A percentile compares a stretch with the other conserved stretches of the same genome.
phyloP scores from a whole-genome alignment of 495 filamentous ascomycete genomes.

The Podospora fimiseda region DNA sequence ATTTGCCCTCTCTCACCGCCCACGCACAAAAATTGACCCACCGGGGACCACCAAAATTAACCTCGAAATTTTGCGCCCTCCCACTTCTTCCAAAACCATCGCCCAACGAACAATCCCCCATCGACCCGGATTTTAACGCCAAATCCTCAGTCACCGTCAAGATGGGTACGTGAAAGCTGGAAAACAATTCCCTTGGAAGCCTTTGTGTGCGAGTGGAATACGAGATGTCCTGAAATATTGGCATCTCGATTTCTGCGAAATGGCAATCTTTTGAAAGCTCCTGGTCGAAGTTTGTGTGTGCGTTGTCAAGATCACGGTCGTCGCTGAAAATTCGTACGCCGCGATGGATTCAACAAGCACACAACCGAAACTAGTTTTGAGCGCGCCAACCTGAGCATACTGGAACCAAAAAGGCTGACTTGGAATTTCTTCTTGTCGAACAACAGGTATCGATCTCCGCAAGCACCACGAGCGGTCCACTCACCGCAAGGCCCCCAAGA shows the following conservation, averaged over 20 bases:
- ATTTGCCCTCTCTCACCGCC: conserved; percentile 36
- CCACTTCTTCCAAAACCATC: conserved; percentile 13
- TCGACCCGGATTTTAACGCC: conserved; percentile 33
- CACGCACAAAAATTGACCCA: conserved; percentile 30
- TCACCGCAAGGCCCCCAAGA: conserved; percentile 93
- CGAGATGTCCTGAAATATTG: conserved; percentile 21
- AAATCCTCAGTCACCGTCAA: conserved; percentile 38
- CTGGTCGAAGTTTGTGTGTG: conserved; percentile 10
- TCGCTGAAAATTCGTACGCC: conserved; percentile 8
- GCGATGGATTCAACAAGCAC: conserved; percentile 12
- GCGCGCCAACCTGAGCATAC: conserved; percentile 38
- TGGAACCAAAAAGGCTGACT: conserved; percentile 48
- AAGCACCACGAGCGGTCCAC: conserved; percentile 81
- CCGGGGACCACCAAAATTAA: conserved; percentile 10
- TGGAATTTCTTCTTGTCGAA: conserved; percentile 30
- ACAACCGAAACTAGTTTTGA: conserved; percentile 17
- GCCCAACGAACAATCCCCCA: conserved; percentile 32
- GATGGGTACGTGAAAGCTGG: conserved; percentile 42
- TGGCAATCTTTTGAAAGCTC: conserved; percentile 26
- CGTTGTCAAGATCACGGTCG: conserved; percentile 2
- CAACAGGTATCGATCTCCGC: conserved; percentile 60
- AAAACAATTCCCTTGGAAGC: conserved; percentile 21
- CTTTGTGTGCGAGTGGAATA: conserved; percentile 41
- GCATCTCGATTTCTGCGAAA: conserved; percentile 32
- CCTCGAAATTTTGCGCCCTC: conserved; percentile 9